Conservation (phyloP, 164 flowering plant genomes). For the Dillenia turbinata region DNA sequence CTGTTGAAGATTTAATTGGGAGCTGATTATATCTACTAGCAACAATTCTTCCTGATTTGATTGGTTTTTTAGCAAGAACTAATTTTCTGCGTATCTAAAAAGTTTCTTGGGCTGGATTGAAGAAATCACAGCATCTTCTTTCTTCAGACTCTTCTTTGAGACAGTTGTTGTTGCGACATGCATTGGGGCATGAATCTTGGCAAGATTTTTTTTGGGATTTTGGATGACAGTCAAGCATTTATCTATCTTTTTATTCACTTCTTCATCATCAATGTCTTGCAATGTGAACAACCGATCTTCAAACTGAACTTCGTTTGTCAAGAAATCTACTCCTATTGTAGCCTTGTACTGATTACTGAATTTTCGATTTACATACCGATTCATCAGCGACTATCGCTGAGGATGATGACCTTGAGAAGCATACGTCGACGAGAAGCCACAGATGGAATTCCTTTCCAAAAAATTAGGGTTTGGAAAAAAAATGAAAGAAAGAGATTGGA, state of each 20-base stretch:
- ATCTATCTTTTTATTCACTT: constrained; percentile 41
- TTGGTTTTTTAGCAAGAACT: constrained; percentile 34
- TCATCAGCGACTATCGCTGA: constrained; percentile 82
- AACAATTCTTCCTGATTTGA: constrained; percentile 52
- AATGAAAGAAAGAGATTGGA: too few relatives aligned
- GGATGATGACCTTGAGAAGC: constrained; percentile 70
- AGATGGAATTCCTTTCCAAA: constrained; percentile 5
- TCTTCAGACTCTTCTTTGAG: constrained; percentile 44
- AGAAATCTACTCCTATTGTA: constrained; percentile 84
- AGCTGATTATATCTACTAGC: constrained; percentile 64
- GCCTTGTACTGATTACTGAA: constrained; percentile 89
- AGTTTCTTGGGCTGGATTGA: constrained; percentile 66
- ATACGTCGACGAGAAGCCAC: constrained; percentile 71
- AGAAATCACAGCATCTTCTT: constrained; percentile 33
- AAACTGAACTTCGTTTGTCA: constrained; percentile 81
- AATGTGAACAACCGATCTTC: constrained; percentile 81
- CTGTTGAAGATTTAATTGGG: constrained; percentile 8
- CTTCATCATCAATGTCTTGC: constrained; percentile 57
- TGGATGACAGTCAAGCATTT: constrained; percentile 50
- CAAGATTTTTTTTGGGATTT: constrained; percentile 27
- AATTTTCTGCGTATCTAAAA: constrained; percentile 53
- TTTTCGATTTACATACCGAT: constrained; percentile 84
- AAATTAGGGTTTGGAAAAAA: constrained; percentile 4
- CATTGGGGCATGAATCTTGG: constrained; percentile 28
- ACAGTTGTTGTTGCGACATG: constrained; percentile 47